Evolutionary conservation across 177 flowering plant genomes (phyloP), one percentile per base, ranked within the genome.

Genomic region (Telopea speciosissima): DNA sequence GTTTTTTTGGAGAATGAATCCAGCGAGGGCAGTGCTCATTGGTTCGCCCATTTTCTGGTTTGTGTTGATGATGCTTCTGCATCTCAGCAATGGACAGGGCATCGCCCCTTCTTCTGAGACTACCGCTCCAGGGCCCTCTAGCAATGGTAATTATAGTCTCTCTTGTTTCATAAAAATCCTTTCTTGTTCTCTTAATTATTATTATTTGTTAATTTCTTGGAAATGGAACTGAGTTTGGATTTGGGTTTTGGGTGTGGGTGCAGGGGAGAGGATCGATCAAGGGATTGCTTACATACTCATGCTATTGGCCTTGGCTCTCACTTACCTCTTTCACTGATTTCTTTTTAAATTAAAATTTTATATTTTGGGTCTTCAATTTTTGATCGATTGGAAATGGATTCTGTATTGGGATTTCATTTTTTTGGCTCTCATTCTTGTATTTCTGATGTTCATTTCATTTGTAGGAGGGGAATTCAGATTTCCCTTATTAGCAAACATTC

Each of bases 81-180:
- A 74, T 0, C 63, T 78, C 0, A 67, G 76, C 67, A 13, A 62
- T 31, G 86, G 75, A 3, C 90, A 85, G 66, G 66, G 24, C n/a
- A 1, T 78, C 24, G 79, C 79, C 67, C 79, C 83, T 66, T 80
- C 87, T 0, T 82, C 85, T 24, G 74, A 83, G 1, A 82, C 83
- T 0, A 82, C 83, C 0, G 23, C 40, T 36, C 40, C 17, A 3
- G 76, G 62, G 26, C 81, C 85, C 10, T 54, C 78, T 49, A 83
- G 68, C 66, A 81, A 79, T 61, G 87, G 89, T 76, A 66, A 61
- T 56, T n/a, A n/a, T 13, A 44, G 14, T 44, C 49, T 44, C 8
- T 44, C 49, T 44, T 10, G 8, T n/a, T 44, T 44, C 1, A 44
- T 44, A 44, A 44, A 13, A 13, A 49, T 12, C 1, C 0, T 0